Evolutionary conservation across 768 basidiomycete genomes (phyloP), one percentile per base, ranked within the genome.

Genomic region (Trametes punicea): DNA sequence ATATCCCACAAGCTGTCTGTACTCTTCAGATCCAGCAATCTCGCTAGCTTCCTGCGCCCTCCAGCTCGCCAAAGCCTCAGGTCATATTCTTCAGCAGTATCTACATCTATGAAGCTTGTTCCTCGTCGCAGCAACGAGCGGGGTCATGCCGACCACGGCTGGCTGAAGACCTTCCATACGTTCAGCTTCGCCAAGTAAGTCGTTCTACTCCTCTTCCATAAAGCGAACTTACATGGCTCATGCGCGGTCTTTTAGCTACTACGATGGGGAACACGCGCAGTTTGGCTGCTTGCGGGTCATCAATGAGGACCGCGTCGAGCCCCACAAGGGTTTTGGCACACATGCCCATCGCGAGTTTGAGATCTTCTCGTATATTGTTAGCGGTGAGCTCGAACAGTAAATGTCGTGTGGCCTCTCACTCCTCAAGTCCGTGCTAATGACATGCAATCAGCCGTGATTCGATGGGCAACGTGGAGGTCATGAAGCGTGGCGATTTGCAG

Each of bases 401-500:
- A 84, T 73, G 18, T 46, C 15, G 20, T 51, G 10, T 26, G 45
- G 15, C 40, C 20, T 13, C 29, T n/a, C 3, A 38, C 31, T 8
- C 3, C 39, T 33, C 20, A 29, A 36, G 29, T 23, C 34, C 16
- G 15, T 5, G 13, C 21, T 36, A 8, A 8, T 18, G 27, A 30
- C 44, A 6, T 38, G 13, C 41, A 26, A 23, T 4, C 56, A 92
- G 93, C 74, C 81, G 87, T 71, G 96, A 98, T 72, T 90, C 87
- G 5, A 90, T 97, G 88, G 87, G 87, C 34, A 96, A 96, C 73
- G 80, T 81, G 51, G 96, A 98, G 69, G 77, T 94, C 55, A 81
- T 98, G 67, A 85, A 85, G 68, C 84, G 93, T 15, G 96, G 96
- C 1, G 88, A 93, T 63, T 63, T 98, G 29, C 95, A 98, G 70